These are phyloP conservation scores for Colletotrichum tabaci DNA, from an alignment of 2,329 filamentous ascomycete species.

Conservation along the genomic window DNA sequence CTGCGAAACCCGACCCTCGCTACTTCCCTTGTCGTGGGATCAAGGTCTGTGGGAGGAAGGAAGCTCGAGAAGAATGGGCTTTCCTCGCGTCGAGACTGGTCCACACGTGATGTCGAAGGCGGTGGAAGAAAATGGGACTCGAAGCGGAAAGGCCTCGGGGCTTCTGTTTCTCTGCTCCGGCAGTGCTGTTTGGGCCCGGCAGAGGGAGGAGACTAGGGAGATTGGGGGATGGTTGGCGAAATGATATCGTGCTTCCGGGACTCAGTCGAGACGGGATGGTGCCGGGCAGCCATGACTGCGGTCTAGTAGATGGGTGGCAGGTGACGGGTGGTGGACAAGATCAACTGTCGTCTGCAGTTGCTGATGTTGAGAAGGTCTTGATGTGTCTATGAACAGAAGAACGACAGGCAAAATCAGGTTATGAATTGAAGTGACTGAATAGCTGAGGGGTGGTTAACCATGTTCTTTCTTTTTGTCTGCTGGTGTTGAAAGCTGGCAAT, in stretches of 20 bases:
- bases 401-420: no score
- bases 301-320: not conserved
- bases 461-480: no score
- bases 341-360: not conserved
- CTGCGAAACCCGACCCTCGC: not conserved
- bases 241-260: not conserved
- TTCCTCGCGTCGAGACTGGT: not conserved
- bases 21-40: not conserved
- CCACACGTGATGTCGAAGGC: slow-evolving; percentile 2
- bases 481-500: no score
- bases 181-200: no score
- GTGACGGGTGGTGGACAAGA: not conserved
- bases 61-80: not conserved
- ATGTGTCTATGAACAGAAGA: no score
- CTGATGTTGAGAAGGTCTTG: not conserved
- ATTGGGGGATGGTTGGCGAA: not conserved
- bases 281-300: not conserved
- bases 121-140: not conserved
- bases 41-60: not conserved
- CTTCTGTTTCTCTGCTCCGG: no score
- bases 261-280: not conserved
- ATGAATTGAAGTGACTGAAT: no score
- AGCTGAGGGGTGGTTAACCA: no score
- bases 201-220: no score
- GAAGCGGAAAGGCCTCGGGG: not conserved